Percentiles rank a stretch among this genome's conserved stretches.
Conservation (phyloP, 2,329 filamentous ascomycete species). For the Penicillium sp. region DNA sequence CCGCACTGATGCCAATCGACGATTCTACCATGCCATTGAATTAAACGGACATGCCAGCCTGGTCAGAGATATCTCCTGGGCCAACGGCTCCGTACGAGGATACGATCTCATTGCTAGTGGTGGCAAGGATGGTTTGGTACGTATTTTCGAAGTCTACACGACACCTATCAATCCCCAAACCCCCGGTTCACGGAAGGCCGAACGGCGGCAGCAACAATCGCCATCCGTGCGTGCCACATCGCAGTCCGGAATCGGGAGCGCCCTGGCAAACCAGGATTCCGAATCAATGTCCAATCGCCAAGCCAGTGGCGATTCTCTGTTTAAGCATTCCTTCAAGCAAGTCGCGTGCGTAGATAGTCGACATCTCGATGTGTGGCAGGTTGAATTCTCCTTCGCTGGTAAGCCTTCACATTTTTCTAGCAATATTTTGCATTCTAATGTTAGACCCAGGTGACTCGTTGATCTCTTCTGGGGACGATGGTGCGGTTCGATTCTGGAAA, state of each 20-base stretch:
- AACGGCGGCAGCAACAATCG: slow-evolving; percentile 27
- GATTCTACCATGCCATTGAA: slow-evolving; percentile 82
- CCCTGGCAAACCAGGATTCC: slow-evolving; percentile 39
- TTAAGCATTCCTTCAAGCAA: slow-evolving; percentile 44
- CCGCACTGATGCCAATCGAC: slow-evolving; percentile 70
- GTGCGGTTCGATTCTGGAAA: slow-evolving; percentile 46
- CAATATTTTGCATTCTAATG: neutral
- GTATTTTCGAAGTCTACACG: slow-evolving; percentile 72
- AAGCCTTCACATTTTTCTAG: slow-evolving; percentile 9
- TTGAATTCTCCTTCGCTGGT: slow-evolving; percentile 47
- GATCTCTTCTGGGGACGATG: slow-evolving; percentile 46
- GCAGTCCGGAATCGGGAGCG: slow-evolving; percentile 45
- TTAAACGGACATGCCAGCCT: slow-evolving; percentile 72
- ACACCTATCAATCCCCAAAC: slow-evolving; percentile 29
- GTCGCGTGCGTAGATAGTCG: slow-evolving; percentile 46
- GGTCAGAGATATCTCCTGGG: slow-evolving; percentile 88
- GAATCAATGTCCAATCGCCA: slow-evolving; percentile 33
- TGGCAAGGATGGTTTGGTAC: slow-evolving; percentile 85
- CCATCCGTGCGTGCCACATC: slow-evolving; percentile 33
- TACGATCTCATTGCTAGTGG: slow-evolving; percentile 90
- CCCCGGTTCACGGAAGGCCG: slow-evolving; percentile 27
- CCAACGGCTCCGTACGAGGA: slow-evolving; percentile 83
- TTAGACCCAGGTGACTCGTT: slow-evolving; percentile 41
- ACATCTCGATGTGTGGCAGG: slow-evolving; percentile 48
- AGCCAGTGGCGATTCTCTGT: slow-evolving; percentile 37